Percentiles rank a stretch among this genome's conserved stretches.
These are phyloP conservation scores for Logfia minima DNA, from an alignment of 129 eudicot species.

Conservation along the genomic window DNA sequence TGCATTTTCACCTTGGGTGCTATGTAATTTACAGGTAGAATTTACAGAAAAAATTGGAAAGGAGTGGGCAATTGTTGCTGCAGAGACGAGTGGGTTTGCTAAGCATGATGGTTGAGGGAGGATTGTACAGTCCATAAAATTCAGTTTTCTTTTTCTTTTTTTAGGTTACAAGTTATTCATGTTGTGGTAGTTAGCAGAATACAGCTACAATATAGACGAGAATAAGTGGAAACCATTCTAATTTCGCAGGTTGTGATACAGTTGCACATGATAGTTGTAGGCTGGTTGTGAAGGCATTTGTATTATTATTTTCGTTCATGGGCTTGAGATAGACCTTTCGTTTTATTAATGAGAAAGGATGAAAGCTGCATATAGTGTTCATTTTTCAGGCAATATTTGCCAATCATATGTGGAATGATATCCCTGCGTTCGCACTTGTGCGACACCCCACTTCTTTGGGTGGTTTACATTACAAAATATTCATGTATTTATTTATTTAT, in stretches of 20 bases:
- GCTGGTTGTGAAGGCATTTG: slow-evolving; percentile 6
- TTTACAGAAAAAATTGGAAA: slow-evolving; percentile 63
- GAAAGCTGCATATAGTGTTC: neutral
- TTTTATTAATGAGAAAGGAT: neutral
- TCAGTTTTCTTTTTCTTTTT: neutral
- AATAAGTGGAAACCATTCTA: slow-evolving; percentile 20
- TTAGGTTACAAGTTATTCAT: neutral
- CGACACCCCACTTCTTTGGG: too few relatives aligned
- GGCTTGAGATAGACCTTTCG: neutral
- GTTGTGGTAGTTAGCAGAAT: slow-evolving; percentile 20
- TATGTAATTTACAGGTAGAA: slow-evolving; percentile 45
- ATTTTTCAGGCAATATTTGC: neutral
- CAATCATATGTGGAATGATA: neutral
- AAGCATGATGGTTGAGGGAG: slow-evolving; percentile 41
- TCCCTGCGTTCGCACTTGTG: too few relatives aligned
- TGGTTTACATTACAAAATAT: too few relatives aligned
- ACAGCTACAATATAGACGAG: slow-evolving; percentile 20
- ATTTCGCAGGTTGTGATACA: slow-evolving; percentile 7
- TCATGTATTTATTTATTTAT: too few relatives aligned
- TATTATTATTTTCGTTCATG: neutral
- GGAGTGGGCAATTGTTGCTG: slow-evolving; percentile 73
- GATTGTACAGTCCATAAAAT: slow-evolving; percentile 20
- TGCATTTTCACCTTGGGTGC: neutral
- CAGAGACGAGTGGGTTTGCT: slow-evolving; percentile 63
- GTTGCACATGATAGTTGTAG: slow-evolving; percentile 9